phyloP scores from a whole-genome alignment of 192 early-diverging fungal genomes.

The Geosiphon pyriformis region DNA sequence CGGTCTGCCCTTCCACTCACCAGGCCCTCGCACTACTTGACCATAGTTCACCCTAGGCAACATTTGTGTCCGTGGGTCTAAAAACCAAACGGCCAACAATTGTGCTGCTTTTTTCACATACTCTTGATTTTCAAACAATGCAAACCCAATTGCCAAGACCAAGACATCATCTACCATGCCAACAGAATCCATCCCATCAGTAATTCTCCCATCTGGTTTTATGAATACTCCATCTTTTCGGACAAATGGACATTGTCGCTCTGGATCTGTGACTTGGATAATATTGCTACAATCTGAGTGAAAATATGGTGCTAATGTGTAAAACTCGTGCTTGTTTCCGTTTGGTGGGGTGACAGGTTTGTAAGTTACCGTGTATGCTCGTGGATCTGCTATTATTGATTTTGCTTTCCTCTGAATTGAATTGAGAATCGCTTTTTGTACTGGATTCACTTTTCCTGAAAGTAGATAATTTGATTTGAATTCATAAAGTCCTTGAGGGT shows the following conservation, averaged over 20 bases:
- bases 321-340: not conserved
- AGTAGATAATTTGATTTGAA: no score
- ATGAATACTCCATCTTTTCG: not conserved
- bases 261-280: not conserved
- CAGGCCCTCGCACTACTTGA: not conserved
- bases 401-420: not conserved
- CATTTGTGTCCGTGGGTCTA: not conserved
- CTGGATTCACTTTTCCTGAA: no score
- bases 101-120: constrained; percentile 6
- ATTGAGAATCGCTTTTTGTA: not conserved
- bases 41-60: not conserved
- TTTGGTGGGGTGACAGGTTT: not conserved
- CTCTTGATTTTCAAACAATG: not conserved
- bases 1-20: not conserved
- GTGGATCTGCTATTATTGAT: not conserved
- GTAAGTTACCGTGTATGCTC: constrained; percentile 12
- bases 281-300: constrained; percentile 1
- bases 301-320: constrained; percentile 11
- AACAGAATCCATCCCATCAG: constrained; percentile 1
- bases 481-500: no score
- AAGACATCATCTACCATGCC: not conserved
- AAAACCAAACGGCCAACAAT: constrained; percentile 3
- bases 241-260: not conserved
- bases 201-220: not conserved
- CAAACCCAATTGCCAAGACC: not conserved